Evolutionary conservation across 2,329 filamentous ascomycete species (phyloP).

Genomic region (Alternaria conjuncta): DNA sequence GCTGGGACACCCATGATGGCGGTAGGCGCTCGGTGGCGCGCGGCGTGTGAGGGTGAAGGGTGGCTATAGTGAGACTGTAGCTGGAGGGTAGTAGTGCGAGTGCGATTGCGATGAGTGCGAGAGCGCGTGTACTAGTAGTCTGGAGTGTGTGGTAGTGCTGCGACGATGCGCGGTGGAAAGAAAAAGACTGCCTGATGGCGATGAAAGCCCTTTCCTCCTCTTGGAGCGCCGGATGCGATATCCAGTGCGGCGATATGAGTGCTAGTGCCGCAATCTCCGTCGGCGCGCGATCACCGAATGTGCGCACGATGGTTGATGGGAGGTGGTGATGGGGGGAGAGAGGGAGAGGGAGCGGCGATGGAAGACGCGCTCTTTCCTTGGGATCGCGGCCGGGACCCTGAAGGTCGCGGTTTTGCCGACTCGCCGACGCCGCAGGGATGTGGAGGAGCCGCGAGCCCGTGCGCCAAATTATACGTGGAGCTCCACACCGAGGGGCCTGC

Average conservation of each 20-base stretch:
- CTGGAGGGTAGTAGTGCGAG: conserved; percentile 11
- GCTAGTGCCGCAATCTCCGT: conserved; percentile 3
- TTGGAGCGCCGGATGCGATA: conserved; percentile 1
- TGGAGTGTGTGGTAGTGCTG: conserved; percentile 25
- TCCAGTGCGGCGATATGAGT: not conserved
- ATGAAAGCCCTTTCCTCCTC: not conserved
- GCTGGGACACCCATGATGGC: conserved; percentile 87
- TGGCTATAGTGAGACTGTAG: conserved; percentile 1
- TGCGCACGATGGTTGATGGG: conserved; percentile 13
- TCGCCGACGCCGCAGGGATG: conserved; percentile 2
- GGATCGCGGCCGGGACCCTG: conserved; percentile 22
- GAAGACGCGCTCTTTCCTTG: conserved; percentile 13
- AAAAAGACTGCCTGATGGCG: conserved; percentile 16
- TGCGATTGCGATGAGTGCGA: conserved; percentile 20
- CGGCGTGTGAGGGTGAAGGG: conserved; percentile 1
- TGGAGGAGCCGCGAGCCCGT: conserved; percentile 15
- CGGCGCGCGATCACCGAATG: conserved; percentile 5
- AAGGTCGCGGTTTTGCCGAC: conserved; percentile 27
- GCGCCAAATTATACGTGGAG: conserved; percentile 32
- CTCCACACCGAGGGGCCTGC: not conserved
- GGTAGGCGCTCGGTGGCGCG: conserved; percentile 27
- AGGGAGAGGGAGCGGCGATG: not conserved
- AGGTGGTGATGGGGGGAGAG: conserved; percentile 2
- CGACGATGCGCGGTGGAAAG: conserved; percentile 19
- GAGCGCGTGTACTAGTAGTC: conserved; percentile 23